Evolutionary conservation across 495 filamentous ascomycete species (phyloP), one percentile per base, ranked within the genome.

Genomic region (Penicillium simplicissimum): DNA sequence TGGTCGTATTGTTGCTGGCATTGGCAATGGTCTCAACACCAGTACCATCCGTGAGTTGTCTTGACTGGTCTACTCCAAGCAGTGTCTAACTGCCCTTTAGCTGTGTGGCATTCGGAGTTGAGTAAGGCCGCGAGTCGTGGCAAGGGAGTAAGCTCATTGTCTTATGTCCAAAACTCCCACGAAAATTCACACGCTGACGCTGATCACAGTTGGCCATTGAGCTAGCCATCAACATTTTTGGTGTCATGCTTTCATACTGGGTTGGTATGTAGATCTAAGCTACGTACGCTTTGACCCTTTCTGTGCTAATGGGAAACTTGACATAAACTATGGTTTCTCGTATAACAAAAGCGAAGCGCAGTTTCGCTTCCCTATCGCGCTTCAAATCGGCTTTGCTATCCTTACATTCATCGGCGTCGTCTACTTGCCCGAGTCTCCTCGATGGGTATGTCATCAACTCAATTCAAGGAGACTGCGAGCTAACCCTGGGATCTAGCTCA

Each of bases 71-170:
- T 4, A 38, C 10, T 14, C 14, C 4, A 10, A 38, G 36, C 36
- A 38, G 17, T 34, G 23, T 45, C 52, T 63, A 11, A 58, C 23
- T 21, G 34, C 17, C 8, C 6, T 21, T 19, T 43, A 74, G 74
- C 82, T 14, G 78, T 81, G 10, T 85, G 82, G 82, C 81, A 82
- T 65, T 78, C 79, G 34, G 82, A 85, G 57, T 82, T 85, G 8
- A 85, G 84, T 13, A 85, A 87, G 61, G 82, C 82, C 14, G 75
- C 78, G 14, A 85, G 82, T 75, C 80, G 87, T 67, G 88, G 88
- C 47, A 84, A 84, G 67, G 77, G 87, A 36, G 82, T 88, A 55
- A 69, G 86, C 65, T 19, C 3, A 14, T 19, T 19, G 2, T 10
- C 23, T 25, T 25, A 25, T n/a, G 31, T 9, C 34, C 28, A 35